Conservation (phyloP, 23 red algal species). For the Gracilaria domingensis region DNA sequence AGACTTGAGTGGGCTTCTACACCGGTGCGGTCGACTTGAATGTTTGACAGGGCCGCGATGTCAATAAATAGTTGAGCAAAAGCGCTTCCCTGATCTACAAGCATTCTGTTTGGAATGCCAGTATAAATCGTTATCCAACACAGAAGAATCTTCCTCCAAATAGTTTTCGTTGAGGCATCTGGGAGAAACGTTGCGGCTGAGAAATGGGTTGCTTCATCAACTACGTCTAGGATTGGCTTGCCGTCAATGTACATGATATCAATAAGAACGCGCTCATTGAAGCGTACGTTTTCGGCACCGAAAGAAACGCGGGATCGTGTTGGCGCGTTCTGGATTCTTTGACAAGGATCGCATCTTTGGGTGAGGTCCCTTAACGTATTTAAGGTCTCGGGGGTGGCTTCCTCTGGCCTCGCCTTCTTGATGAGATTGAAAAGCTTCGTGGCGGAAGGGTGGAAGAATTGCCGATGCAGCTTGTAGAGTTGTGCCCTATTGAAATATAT, state of each 20-base stretch:
- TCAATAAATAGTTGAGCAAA: constrained; percentile 2
- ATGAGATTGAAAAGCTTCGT: constrained; percentile 34
- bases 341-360: constrained; percentile 43
- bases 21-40: constrained; percentile 17
- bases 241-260: constrained; percentile 66
- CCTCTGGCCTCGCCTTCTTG: constrained; percentile 29
- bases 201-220: constrained; percentile 49
- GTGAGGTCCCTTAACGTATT: constrained; percentile 12
- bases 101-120: constrained; percentile 38
- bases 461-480: constrained; percentile 40
- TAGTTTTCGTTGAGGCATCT: not conserved
- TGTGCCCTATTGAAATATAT: constrained; percentile 39
- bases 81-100: constrained; percentile 21
- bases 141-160: constrained; percentile 21
- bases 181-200: constrained; percentile 47
- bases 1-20: constrained; percentile 46
- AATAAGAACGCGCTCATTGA: constrained; percentile 39
- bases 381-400: constrained; percentile 49
- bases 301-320: constrained; percentile 40
- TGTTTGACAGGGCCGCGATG: constrained; percentile 7
- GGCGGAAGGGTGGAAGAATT: constrained; percentile 57
- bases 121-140: constrained; percentile 42
- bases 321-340: constrained; percentile 19
- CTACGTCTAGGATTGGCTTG: constrained; percentile 31
- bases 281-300: constrained; percentile 32